phyloP scores from a whole-genome alignment of 768 basidiomycete species.

The Pholiota microspora region DNA sequence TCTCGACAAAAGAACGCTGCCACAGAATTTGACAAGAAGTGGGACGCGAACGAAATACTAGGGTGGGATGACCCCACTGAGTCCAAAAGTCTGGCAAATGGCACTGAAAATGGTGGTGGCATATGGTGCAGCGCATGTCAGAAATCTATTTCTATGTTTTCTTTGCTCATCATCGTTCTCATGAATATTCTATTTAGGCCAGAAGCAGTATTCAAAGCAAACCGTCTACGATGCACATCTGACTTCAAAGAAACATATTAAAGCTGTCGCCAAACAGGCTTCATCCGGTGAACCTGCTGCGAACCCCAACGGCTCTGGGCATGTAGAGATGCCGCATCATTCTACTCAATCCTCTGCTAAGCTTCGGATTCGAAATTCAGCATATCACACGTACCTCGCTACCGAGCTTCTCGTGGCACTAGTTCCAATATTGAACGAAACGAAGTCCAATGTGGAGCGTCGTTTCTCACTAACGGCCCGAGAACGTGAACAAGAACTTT shows the following conservation, averaged over 20 bases:
- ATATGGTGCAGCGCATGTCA: conserved; percentile 95
- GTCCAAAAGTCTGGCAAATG: conserved; percentile 43
- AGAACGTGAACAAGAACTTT: conserved; percentile 91
- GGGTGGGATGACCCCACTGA: conserved; percentile 70
- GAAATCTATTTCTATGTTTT: conserved; percentile 27
- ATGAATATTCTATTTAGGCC: conserved; percentile 49
- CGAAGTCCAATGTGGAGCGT: conserved; percentile 95
- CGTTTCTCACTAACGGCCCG: conserved; percentile 95
- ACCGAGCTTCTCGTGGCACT: conserved; percentile 67
- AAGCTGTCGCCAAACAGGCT: conserved; percentile 79
- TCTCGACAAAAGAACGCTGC: conserved; percentile 62
- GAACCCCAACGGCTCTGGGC: conserved; percentile 56
- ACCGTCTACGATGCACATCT: conserved; percentile 97
- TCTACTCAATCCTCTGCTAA: conserved; percentile 37
- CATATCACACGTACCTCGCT: conserved; percentile 68
- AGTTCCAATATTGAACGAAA: conserved; percentile 72
- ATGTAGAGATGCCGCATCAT: conserved; percentile 23
- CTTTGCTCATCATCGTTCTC: conserved; percentile 6
- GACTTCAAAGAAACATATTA: conserved; percentile 93
- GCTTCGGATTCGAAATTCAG: conserved; percentile 60
- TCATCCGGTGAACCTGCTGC: conserved; percentile 41
- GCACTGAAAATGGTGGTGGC: conserved; percentile 40
- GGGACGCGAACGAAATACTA: conserved; percentile 73
- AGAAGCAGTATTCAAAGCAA: conserved; percentile 94
- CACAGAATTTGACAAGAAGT: conserved; percentile 71